Conservation (phyloP, 192 early-diverging fungal genomes). For the Neocallimastix lanati region DNA sequence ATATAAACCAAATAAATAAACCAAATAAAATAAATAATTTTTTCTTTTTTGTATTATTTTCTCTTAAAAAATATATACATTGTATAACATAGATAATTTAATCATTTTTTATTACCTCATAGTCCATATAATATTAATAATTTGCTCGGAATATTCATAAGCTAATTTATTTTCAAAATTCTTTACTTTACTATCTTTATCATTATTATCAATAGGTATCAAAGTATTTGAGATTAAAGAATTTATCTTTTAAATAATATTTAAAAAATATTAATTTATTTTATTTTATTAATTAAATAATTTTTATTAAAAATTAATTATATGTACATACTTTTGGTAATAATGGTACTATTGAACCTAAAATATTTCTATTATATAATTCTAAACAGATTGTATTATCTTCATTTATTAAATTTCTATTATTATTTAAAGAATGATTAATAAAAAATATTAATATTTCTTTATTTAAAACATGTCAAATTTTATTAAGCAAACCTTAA, state of each 20-base stretch:
- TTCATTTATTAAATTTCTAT: neutral
- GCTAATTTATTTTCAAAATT: neutral
- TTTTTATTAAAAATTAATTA: neutral
- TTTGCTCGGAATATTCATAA: neutral
- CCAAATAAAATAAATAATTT: no score
- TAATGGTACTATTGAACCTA: neutral
- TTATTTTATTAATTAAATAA: no score
- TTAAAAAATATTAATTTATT: no score
- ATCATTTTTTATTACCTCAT: no score
- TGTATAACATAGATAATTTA: no score
- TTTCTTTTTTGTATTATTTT: no score
- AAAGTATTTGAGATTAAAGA: neutral
- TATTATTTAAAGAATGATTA: no score
- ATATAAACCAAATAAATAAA: no score
- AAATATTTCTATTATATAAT: neutral
- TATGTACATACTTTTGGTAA: neutral
- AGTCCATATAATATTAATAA: neutral
- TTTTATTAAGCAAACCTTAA: constrained; percentile 29
- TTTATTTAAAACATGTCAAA: no score
- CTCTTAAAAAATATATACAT: no score
- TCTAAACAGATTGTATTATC: neutral
- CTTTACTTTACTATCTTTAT: neutral
- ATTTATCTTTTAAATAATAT: neutral
- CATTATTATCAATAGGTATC: neutral
- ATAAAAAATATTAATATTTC: no score